These are phyloP conservation scores for Dactylellina cionopaga DNA, from an alignment of 2,329 filamentous ascomycete species.

Conservation along the genomic window DNA sequence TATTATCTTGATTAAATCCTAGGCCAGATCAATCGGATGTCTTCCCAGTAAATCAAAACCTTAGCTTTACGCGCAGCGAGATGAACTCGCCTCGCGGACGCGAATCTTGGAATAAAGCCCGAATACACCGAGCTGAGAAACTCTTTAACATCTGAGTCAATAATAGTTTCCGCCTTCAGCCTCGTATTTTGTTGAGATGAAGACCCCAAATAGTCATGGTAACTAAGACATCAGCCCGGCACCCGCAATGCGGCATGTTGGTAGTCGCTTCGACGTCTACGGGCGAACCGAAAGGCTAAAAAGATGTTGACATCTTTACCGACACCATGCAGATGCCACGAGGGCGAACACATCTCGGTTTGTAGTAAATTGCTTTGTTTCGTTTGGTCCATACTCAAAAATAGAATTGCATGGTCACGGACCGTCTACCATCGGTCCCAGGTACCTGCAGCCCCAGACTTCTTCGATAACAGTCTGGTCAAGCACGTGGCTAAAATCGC, in stretches of 20 bases:
- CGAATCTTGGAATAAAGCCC: too few species aligned
- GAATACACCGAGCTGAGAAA: too few species aligned
- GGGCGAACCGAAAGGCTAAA: slow-evolving; percentile 4
- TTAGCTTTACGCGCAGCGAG: neutral
- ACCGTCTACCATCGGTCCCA: slow-evolving; percentile 19
- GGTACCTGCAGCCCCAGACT: slow-evolving; percentile 29
- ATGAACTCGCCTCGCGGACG: neutral
- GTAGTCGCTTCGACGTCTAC: neutral
- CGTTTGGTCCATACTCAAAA: slow-evolving; percentile 7
- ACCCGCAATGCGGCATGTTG: slow-evolving; percentile 17
- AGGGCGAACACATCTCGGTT: neutral
- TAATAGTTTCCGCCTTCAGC: too few species aligned
- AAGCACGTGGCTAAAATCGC: slow-evolving; percentile 46
- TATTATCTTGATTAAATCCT: too few species aligned
- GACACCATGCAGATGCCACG: slow-evolving; percentile 3
- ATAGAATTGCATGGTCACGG: slow-evolving; percentile 43
- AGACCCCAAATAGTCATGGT: too few species aligned
- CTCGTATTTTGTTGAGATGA: too few species aligned
- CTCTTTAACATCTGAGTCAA: too few species aligned
- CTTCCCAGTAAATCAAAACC: neutral
- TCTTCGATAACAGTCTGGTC: neutral
- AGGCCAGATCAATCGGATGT: slow-evolving; percentile 11
- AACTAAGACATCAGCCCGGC: too few species aligned
- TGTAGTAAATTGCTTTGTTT: slow-evolving; percentile 9
- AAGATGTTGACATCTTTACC: neutral